Conservation (phyloP, 106 monocot genomes). For the Apostasia ramifera region DNA sequence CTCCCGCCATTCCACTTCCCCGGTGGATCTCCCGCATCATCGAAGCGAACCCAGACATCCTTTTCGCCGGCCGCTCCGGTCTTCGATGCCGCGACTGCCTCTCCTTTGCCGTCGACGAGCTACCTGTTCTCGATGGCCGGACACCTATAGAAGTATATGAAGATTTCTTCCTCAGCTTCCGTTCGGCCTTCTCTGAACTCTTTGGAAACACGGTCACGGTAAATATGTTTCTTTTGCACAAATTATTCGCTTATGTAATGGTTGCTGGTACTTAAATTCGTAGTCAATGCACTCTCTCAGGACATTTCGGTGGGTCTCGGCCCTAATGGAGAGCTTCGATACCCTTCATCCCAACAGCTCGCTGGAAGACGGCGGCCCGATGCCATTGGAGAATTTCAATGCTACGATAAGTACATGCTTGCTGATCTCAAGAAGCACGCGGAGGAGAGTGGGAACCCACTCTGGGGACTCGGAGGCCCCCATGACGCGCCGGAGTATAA, state of each 20-base stretch:
- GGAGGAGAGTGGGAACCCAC: constrained; percentile 23
- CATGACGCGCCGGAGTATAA: constrained; percentile 53
- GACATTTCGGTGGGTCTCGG: constrained; percentile 53
- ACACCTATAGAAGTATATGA: constrained; percentile 41
- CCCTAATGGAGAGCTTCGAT: constrained; percentile 60
- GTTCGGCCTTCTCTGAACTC: constrained; percentile 30
- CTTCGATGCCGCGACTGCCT: constrained; percentile 34
- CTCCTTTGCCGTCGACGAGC: constrained; percentile 54
- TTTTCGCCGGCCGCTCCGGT: constrained; percentile 45
- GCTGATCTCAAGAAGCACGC: constrained; percentile 37
- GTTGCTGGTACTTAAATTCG: not conserved
- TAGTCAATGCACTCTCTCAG: constrained; percentile 13
- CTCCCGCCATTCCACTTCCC: constrained; percentile 33
- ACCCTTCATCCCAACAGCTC: constrained; percentile 37
- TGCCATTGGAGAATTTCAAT: constrained; percentile 63
- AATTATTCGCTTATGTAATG: not conserved
- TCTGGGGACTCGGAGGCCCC: constrained; percentile 61
- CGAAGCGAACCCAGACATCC: constrained; percentile 44
- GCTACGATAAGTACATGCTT: constrained; percentile 68
- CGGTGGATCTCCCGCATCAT: constrained; percentile 28
- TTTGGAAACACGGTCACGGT: constrained; percentile 55
- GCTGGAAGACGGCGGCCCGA: not conserved
- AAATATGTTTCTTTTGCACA: not conserved
- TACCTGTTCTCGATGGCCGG: constrained; percentile 48
- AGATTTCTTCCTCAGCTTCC: constrained; percentile 42